These are phyloP conservation scores for Coemansia sp. DNA, from an alignment of 192 early-diverging fungal species.

Conservation along the genomic window DNA sequence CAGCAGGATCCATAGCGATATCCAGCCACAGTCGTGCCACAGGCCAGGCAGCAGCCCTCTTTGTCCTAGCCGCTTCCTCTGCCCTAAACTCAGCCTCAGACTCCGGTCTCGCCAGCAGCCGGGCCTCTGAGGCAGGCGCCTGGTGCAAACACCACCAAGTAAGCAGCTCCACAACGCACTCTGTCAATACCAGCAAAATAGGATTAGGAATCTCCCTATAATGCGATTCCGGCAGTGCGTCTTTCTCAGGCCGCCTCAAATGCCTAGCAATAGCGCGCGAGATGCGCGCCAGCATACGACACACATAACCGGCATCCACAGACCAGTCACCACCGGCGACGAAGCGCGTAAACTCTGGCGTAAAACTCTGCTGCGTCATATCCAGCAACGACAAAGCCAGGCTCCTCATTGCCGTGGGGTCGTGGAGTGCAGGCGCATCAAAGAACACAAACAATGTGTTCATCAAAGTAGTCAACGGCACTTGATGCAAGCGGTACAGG, in stretches of 20 bases:
- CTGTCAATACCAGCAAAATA: conserved; percentile 41
- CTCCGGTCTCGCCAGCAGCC: conserved; percentile 14
- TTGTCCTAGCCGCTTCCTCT: conserved; percentile 29
- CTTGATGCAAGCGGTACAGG: conserved; percentile 66
- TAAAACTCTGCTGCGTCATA: conserved; percentile 57
- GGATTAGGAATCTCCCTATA: conserved; percentile 58
- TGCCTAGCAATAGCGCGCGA: conserved; percentile 37
- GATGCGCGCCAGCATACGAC: conserved; percentile 45
- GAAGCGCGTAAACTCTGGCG: conserved; percentile 50
- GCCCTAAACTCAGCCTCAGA: conserved; percentile 41
- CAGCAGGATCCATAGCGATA: conserved; percentile 39
- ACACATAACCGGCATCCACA: conserved; percentile 36
- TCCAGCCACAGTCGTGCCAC: conserved; percentile 40
- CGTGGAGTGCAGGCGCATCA: conserved; percentile 63
- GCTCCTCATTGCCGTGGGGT: conserved; percentile 59
- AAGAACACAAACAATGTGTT: conserved; percentile 71
- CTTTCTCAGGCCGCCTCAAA: conserved; percentile 26
- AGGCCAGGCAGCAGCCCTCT: conserved; percentile 36
- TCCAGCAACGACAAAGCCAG: conserved; percentile 62
- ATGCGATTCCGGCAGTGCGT: conserved; percentile 45
- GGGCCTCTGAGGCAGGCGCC: conserved; percentile 20
- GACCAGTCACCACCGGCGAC: conserved; percentile 28
- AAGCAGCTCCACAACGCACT: conserved; percentile 53
- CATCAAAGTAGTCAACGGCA: conserved; percentile 69
- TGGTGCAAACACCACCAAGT: conserved; percentile 57